These are phyloP conservation scores for Elaeis guineensis DNA, from an alignment of 176 grass and related monocot genomes.

Conservation along the genomic window DNA sequence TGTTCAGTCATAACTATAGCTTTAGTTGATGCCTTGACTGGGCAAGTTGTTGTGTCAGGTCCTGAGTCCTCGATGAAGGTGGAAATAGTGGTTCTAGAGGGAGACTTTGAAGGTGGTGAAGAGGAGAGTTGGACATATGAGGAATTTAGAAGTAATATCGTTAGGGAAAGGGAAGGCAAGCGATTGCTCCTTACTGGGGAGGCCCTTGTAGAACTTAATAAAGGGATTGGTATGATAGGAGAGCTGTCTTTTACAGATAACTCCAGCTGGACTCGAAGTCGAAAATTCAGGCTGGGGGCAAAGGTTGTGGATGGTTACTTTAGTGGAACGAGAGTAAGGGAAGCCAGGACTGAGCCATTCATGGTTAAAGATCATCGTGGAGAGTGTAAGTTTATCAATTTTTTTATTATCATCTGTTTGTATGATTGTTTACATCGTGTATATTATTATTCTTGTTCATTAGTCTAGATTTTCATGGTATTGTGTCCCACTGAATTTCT, in stretches of 20 bases:
- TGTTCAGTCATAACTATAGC: conserved; percentile 39
- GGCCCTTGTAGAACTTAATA: conserved; percentile 38
- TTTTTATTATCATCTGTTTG: conserved; percentile 14
- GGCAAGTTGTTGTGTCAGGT: conserved; percentile 31
- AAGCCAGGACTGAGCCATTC: conserved; percentile 81
- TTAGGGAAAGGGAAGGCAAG: conserved; percentile 90
- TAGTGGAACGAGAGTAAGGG: conserved; percentile 58
- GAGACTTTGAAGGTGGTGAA: conserved; percentile 74
- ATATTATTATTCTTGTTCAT: no score
- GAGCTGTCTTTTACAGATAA: conserved; percentile 90
- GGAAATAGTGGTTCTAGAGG: conserved; percentile 87
- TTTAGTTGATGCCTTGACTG: conserved; percentile 52
- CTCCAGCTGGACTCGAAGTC: conserved; percentile 89
- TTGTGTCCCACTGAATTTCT: no score
- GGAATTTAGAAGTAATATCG: conserved; percentile 82
- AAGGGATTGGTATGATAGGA: conserved; percentile 49
- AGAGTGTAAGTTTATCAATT: conserved; percentile 60
- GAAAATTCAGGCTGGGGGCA: conserved; percentile 93
- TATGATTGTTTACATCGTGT: conserved; percentile 5
- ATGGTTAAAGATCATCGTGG: conserved; percentile 96
- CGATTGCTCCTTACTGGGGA: conserved; percentile 74
- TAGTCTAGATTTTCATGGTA: no score
- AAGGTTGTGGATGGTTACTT: conserved; percentile 59
- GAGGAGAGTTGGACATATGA: conserved; percentile 53
- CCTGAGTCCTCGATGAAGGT: conserved; percentile 49